Base-by-base conservation (phyloP, 1,284 basidiomycete genomes). In the Lentinus polychrous region DNA sequence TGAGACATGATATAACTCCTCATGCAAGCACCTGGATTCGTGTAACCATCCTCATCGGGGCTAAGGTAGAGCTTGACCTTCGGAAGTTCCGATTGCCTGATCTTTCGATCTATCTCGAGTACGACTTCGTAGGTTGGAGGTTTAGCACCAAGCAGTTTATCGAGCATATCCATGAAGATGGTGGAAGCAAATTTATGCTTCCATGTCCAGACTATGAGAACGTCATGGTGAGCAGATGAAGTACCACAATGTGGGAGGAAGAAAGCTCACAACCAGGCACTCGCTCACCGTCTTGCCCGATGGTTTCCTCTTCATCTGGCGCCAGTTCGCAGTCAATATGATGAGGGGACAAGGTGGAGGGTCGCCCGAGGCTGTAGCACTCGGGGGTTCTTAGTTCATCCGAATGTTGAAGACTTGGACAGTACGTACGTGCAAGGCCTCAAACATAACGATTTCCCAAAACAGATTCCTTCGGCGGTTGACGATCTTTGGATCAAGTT, bases 401-500 rank as follows among this genome's bases (percentile, higher is more conserved):
- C 34, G 7, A 34, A 18, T 15, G 15, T 22, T 10, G 7, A 42
- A 10, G 8, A 37, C 1, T 18, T 22, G 8, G 27, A 15, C 36
- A 45, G 12, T 34, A 56, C 65, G 48, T 50, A 70, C 69, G 51
- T 69, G 67, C 51, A 65, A 64, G 27, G 61, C 56, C 44, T 71
- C 70, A 8, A 64, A 58, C 14, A 63, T 55, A 49, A 65, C 67
- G 11, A 73, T 52, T 52, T 74, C 71, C 72, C 72, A 74, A 53
- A 73, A 74, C 8, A 73, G 60, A 44, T 66, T 67, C 17, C 72
- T 57, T 17, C 72, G 63, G 31, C 68, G 58, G 41, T 73, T 66
- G 1, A 68, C 67, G 35, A 65, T 60, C 49, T 66, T 63, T 5
- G 65, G 57, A 31, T 59, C 61, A 14, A 64, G 55, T 43, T 71